Base-by-base conservation (phyloP, 371 early-diverging fungal species). In the Mucor irregularis region DNA sequence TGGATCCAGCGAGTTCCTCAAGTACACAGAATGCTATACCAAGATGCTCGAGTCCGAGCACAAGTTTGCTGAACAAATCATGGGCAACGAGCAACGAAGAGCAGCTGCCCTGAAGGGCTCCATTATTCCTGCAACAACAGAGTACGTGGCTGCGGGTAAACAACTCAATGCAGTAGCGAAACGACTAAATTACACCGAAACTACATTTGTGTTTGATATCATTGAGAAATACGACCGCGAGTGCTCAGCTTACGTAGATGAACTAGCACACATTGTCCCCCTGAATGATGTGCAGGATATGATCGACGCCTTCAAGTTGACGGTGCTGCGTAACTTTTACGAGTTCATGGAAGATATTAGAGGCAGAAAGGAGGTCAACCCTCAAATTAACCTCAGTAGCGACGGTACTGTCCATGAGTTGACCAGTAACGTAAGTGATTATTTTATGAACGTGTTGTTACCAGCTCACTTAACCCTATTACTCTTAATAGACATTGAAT, bases 371-470 rank as follows among this genome's bases (percentile, higher is more conserved):
- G 73, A 77, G 28, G 66, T 66, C 0, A 63, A 63, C 37, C 56
- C 64, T 26, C 74, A 70, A 22, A 67, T 72, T 24, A 77, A 75
- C 13, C 73, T 91, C 43, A 86, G 91, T 34, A 76, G 68, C 22
- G 94, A 94, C 66, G 94, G 92, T 56, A 92, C 92, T 22, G 92
- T 94, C 2, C 90, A 92, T 61, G 93, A 94, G 64, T 66, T 90
- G 56, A 89, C 92, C 0, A 89, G 87, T 65, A 83, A 85, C 64
- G 93, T 89, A 82, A 64, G 74, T 67, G 19, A 17, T 48, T 10
- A 22, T 31, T 14, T 49, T 6, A 11, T 33, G 1, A 3, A 26
- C 5, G 4, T 30, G 1, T 9, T 8, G n/a, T 21, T n/a, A 33
- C n/a, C 16, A 10, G 17, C 31, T 50, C 10, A 50, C n/a, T n/a